Evolutionary conservation across 257 asterid genomes (phyloP).

Genomic region (Craterostigma plantagineum): DNA sequence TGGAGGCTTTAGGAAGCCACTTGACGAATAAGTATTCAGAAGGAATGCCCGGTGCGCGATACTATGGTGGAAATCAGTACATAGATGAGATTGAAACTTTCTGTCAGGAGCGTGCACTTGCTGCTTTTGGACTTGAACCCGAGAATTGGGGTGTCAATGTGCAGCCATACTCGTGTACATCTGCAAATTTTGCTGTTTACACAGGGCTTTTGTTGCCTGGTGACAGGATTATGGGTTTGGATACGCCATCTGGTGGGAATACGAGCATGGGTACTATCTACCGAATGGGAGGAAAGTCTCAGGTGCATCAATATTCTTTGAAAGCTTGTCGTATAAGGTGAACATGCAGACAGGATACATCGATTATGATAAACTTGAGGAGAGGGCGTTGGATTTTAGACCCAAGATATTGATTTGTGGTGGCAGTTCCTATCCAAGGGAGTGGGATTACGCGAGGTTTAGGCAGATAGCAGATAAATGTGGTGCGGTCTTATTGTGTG

Average conservation of each 20-base stretch:
- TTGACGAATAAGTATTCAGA: constrained; percentile 90
- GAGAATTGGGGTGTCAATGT: constrained; percentile 97
- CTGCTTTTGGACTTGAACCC: constrained; percentile 73
- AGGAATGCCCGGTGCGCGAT: constrained; percentile 82
- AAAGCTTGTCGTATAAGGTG: constrained; percentile 82
- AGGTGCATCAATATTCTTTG: constrained; percentile 89
- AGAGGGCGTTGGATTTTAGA: constrained; percentile 86
- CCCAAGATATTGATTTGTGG: constrained; percentile 97
- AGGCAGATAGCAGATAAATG: constrained; percentile 88
- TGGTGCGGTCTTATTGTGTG: constrained; percentile 90
- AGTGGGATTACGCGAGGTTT: constrained; percentile 88
- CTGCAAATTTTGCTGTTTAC: constrained; percentile 93
- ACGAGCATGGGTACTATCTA: constrained; percentile 83
- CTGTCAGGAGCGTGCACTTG: constrained; percentile 68
- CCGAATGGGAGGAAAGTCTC: constrained; percentile 95
- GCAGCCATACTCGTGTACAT: constrained; percentile 88
- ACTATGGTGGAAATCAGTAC: constrained; percentile 86
- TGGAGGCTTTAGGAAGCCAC: constrained; percentile 92
- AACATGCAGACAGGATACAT: constrained; percentile 78
- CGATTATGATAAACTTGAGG: constrained; percentile 92
- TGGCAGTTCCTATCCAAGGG: constrained; percentile 90
- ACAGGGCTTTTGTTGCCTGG: constrained; percentile 83
- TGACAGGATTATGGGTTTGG: constrained; percentile 97
- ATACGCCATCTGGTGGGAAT: constrained; percentile 94
- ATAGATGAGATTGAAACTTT: constrained; percentile 89